These are phyloP conservation scores for Naganishia onofrii DNA, from an alignment of 768 basidiomycete genomes.

Conservation along the genomic window DNA sequence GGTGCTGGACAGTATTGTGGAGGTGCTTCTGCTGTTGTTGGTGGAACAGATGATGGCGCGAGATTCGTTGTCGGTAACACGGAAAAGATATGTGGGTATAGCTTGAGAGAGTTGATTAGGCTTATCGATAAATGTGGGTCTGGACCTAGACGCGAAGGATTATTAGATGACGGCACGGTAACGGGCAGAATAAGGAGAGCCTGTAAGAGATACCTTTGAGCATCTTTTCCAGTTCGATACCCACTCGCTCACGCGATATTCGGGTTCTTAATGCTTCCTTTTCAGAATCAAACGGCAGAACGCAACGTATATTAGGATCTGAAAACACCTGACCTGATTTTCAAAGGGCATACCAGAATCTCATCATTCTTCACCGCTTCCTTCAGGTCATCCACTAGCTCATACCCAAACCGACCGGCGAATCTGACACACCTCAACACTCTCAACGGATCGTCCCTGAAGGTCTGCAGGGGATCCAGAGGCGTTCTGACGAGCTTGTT, in stretches of 20 bases:
- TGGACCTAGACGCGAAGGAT: conserved; percentile 57
- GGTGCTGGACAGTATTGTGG: conserved; percentile 29
- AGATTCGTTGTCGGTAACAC: conserved; percentile 53
- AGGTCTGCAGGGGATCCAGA: conserved; percentile 78
- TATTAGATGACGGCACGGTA: neutral
- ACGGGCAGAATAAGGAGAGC: neutral
- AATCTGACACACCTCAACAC: conserved; percentile 89
- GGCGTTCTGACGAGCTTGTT: conserved; percentile 82
- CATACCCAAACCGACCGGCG: conserved; percentile 82
- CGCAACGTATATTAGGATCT: conserved; percentile 59
- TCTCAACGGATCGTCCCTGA: conserved; percentile 87
- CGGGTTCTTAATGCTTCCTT: conserved; percentile 70
- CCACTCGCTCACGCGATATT: conserved; percentile 85
- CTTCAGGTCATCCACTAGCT: conserved; percentile 55
- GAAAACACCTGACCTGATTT: neutral
- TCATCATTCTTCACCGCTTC: conserved; percentile 58
- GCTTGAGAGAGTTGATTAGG: conserved; percentile 68
- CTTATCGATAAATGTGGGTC: conserved; percentile 72
- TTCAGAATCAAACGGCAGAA: conserved; percentile 39
- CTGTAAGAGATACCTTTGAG: conserved; percentile 63
- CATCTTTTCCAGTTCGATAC: conserved; percentile 92
- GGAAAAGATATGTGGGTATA: conserved; percentile 59
- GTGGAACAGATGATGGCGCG: conserved; percentile 1
- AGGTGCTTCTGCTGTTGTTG: neutral
- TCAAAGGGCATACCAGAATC: conserved; percentile 54